phyloP scores from a whole-genome alignment of 805 yeast species.

The Naumovozyma castellii region DNA sequence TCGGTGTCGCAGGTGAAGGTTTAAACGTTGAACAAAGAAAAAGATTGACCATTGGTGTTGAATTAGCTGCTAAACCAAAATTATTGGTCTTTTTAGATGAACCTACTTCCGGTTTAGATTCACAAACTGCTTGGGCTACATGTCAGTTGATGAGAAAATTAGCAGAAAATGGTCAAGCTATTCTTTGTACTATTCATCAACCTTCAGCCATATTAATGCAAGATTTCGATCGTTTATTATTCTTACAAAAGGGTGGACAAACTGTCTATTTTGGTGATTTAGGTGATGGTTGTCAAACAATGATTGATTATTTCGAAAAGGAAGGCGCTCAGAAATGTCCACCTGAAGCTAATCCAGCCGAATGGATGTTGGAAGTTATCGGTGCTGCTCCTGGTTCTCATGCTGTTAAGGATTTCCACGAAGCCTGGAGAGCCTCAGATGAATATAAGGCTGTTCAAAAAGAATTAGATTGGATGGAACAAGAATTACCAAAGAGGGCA shows the following conservation, averaged over 20 bases:
- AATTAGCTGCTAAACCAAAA: constrained; percentile 56
- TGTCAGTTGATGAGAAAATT: constrained; percentile 51
- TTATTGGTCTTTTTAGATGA: constrained; percentile 53
- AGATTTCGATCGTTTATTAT: constrained; percentile 67
- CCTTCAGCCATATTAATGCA: constrained; percentile 74
- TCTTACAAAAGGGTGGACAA: constrained; percentile 61
- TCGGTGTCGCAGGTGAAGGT: constrained; percentile 68
- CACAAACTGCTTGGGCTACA: constrained; percentile 61
- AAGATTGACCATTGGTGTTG: constrained; percentile 57
- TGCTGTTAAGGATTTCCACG: constrained; percentile 60
- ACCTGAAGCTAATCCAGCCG: constrained; percentile 67
- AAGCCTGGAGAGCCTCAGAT: constrained; percentile 66
- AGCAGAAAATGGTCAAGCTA: constrained; percentile 54
- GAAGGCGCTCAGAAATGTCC: constrained; percentile 64
- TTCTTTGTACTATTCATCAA: constrained; percentile 71
- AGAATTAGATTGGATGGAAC: constrained; percentile 59
- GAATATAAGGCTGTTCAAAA: constrained; percentile 49
- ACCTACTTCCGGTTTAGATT: constrained; percentile 62
- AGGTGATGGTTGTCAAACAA: constrained; percentile 47
- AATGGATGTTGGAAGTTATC: constrained; percentile 83
- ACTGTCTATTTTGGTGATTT: constrained; percentile 67
- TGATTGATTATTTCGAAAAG: constrained; percentile 57
- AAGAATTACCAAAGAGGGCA: constrained; percentile 38
- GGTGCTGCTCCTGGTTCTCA: constrained; percentile 79
- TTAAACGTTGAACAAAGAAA: constrained; percentile 54